phyloP scores from a whole-genome alignment of 306 rosid species.

The Phaseolus lunatus region DNA sequence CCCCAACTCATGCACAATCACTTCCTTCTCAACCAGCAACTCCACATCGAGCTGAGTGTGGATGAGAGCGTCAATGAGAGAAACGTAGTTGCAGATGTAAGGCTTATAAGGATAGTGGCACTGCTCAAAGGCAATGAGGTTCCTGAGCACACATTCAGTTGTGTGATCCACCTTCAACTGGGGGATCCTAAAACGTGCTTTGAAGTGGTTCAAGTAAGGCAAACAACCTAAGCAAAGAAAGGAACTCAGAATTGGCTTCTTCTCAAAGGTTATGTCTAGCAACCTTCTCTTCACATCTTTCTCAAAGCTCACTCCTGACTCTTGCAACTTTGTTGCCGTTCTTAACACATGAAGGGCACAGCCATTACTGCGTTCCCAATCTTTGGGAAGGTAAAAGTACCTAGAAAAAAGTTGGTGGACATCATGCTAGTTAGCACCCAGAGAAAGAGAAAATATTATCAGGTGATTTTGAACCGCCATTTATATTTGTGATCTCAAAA shows the following conservation, averaged over 20 bases:
- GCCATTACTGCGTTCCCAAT: background rate
- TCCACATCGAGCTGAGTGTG: conserved; percentile 60
- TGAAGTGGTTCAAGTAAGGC: conserved; percentile 25
- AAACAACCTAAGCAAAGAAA: conserved; percentile 50
- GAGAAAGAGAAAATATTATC: background rate
- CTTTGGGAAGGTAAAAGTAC: conserved; percentile 42
- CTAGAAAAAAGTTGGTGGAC: conserved; percentile 14
- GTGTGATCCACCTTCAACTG: conserved; percentile 45
- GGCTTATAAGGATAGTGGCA: conserved; percentile 54
- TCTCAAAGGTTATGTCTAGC: conserved; percentile 41
- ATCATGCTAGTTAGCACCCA: background rate
- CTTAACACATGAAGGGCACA: conserved; percentile 20
- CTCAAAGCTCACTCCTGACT: conserved; percentile 54
- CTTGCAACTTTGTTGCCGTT: conserved; percentile 54
- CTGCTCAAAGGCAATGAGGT: conserved; percentile 67
- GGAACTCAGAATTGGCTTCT: conserved; percentile 32
- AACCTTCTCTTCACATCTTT: conserved; percentile 27
- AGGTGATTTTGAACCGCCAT: too few relatives aligned
- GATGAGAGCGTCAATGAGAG: conserved; percentile 54
- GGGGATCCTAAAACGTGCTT: conserved; percentile 48
- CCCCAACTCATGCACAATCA: conserved; percentile 56
- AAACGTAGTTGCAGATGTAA: conserved; percentile 57
- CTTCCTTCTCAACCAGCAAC: conserved; percentile 53
- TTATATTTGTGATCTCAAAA: too few relatives aligned
- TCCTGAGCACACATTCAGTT: conserved; percentile 58